Base-by-base conservation (phyloP, 2,329 filamentous ascomycete genomes). In the Aureobasidium sp. region DNA sequence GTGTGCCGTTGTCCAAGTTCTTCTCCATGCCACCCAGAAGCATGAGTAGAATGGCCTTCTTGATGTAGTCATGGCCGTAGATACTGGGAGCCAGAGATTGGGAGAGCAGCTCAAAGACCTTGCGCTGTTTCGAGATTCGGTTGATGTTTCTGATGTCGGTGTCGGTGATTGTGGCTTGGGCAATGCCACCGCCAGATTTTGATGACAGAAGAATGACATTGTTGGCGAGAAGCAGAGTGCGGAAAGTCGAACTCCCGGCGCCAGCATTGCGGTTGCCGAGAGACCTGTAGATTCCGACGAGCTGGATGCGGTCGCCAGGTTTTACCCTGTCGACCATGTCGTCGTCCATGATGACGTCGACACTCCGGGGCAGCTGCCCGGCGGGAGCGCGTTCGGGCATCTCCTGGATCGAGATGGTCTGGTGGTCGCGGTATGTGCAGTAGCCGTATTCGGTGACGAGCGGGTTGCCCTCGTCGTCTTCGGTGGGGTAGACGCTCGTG, bases 111-210 rank as follows among this genome's bases (percentile, higher is more conserved):
- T 96, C 88, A 59, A 98, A 94, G 3, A 97, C 79, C 58, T 93
- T 90, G 71, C 85, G 90, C 71, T 93, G 93, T 76, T 97, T 98
- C 8, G 91, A 79, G 53, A 97, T 80, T 71, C 95, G 96, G 76
- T 97, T 97, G 76, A 98, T 98, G 67, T 98, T 97, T 63, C 93
- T 86, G 66, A 98, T 94, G 66, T 98, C 93, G 1, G 87, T 93
- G 68, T 97, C 93, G 16, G 93, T 97, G 61, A 98, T 95, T 4
- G 83, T 86, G 14, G 90, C 86, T 56, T 94, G 87, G 0, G 91
- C 91, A 61, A 97, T 87, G 29, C 91, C 93, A 48, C 91, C 93
- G 17, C 91, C 91, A 2, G 91, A 94, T 67, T 98, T 98, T 14
- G 91, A 96, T 2, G 93, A 95, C 6, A 98, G 79, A 29, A 96